phyloP scores from a whole-genome alignment of 768 basidiomycete species.

The Calvatia gigantea region DNA sequence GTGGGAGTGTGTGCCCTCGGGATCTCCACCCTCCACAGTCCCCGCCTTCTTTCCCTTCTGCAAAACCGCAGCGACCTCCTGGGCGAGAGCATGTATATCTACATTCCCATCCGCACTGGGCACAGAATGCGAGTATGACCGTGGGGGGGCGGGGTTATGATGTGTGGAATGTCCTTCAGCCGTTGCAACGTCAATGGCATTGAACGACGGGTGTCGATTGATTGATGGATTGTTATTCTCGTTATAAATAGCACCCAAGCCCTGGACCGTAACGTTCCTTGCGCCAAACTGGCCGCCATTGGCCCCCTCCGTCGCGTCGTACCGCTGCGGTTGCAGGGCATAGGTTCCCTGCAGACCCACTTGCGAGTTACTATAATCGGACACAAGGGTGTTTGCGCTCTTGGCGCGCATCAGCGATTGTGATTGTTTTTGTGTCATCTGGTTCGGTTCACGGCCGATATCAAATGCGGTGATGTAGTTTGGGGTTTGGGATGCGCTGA shows the following conservation, averaged over 20 bases:
- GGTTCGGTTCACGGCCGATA: neutral
- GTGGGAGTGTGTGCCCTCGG: neutral
- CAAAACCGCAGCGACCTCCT: constrained; percentile 17
- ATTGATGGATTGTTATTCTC: neutral
- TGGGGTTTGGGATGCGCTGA: neutral
- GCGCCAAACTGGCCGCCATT: neutral
- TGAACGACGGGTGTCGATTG: neutral
- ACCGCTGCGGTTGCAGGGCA: neutral
- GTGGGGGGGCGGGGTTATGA: neutral
- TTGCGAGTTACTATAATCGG: neutral
- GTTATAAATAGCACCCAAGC: neutral
- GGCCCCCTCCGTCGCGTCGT: neutral
- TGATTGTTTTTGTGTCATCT: neutral
- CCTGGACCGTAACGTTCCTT: neutral
- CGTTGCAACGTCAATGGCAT: neutral
- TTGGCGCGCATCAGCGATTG: neutral
- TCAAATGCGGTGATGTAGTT: constrained; percentile 5
- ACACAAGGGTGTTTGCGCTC: neutral
- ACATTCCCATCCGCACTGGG: neutral
- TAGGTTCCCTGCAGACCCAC: neutral
- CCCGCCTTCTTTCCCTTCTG: constrained; percentile 2
- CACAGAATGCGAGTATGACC: neutral
- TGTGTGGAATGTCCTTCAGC: neutral
- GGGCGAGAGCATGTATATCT: constrained; percentile 17
- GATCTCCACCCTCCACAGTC: neutral